Base-by-base conservation (phyloP, 192 early-diverging fungal genomes). In the Gryganskiella cystojenkinii region DNA sequence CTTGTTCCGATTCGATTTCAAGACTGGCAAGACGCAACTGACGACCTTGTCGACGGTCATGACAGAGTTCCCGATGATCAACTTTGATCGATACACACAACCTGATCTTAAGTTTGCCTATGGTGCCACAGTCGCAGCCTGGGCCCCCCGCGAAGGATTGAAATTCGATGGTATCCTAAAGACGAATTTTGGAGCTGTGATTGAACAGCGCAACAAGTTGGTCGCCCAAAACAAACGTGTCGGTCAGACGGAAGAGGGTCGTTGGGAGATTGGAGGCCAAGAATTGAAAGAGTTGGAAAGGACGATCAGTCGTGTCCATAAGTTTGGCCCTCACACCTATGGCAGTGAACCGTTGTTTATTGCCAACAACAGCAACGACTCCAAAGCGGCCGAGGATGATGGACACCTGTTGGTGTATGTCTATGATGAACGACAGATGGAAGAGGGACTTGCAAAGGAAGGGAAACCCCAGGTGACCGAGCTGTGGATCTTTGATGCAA, bases 401-500 rank as follows among this genome's bases (percentile, higher is more conserved):
- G 72, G 72, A 4, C 34, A 67, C 49, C 31, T 75, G 46, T 28
- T 75, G 1, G 72, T 75, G 14, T 75, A 75, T 50, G 52, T 67
- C 30, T 75, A 75, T 17, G 72, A 75, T 33, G 64, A 75, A 42
- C 64, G 64, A 10, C 64, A 75, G 52, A 45, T 67, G 52, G 58
- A 67, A 24, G 28, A 75, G 9, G 64, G 64, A 24, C 43, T 59
- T 9, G 30, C 58, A 4, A 75, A 56, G 64, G 24, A 61, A 22
- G 42, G 47, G n/a, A 37, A n/a, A 14, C n/a, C n/a, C 19, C 72
- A 75, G 43, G 50, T 60, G 20, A 67, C 72, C 2, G 72, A 75
- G 58, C 51, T 75, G 28, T 67, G 72, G 72, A 62, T 75, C 43
- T 75, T 56, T 67, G 64, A 75, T 56, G 72, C 72, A 19, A 67